These are phyloP conservation scores for Mycena citricolor DNA, from an alignment of 1,284 basidiomycete genomes.

Conservation along the genomic window DNA sequence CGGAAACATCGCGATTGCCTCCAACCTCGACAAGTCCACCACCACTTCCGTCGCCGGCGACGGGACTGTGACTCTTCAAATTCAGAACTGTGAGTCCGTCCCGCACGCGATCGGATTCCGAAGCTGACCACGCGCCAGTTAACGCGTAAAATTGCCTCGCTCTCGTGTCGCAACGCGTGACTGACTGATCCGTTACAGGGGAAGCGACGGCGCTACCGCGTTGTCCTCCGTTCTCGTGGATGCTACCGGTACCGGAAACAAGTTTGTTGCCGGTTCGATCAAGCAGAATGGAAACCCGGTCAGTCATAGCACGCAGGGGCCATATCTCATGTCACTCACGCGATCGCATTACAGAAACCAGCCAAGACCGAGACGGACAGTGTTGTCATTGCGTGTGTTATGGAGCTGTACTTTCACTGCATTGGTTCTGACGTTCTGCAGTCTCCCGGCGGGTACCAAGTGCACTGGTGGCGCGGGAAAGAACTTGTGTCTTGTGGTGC, in stretches of 20 bases:
- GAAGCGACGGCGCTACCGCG: slow-evolving; percentile 49
- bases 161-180: neutral
- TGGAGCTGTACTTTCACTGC: too few species aligned
- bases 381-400: too few species aligned
- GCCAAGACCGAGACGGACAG: slow-evolving; percentile 38
- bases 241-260: slow-evolving; percentile 39
- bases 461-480: slow-evolving; percentile 46
- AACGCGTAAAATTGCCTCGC: slow-evolving; percentile 21
- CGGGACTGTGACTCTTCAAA: slow-evolving; percentile 37
- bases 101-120: neutral
- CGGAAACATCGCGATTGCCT: slow-evolving; percentile 45
- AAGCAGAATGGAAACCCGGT: slow-evolving; percentile 41
- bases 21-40: slow-evolving; percentile 40
- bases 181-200: slow-evolving; percentile 27
- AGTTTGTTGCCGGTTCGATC: slow-evolving; percentile 37
- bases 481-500: slow-evolving; percentile 45
- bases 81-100: slow-evolving; percentile 49
- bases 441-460: slow-evolving; percentile 45
- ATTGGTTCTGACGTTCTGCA: too few species aligned
- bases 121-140: too few species aligned
- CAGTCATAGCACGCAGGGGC: slow-evolving; percentile 25
- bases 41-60: slow-evolving; percentile 41
- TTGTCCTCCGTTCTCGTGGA: slow-evolving; percentile 41
- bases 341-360: slow-evolving; percentile 27
- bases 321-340: neutral